Evolutionary conservation across 192 early-diverging fungal species (phyloP).

Genomic region (Spizellomyces sp.): DNA sequence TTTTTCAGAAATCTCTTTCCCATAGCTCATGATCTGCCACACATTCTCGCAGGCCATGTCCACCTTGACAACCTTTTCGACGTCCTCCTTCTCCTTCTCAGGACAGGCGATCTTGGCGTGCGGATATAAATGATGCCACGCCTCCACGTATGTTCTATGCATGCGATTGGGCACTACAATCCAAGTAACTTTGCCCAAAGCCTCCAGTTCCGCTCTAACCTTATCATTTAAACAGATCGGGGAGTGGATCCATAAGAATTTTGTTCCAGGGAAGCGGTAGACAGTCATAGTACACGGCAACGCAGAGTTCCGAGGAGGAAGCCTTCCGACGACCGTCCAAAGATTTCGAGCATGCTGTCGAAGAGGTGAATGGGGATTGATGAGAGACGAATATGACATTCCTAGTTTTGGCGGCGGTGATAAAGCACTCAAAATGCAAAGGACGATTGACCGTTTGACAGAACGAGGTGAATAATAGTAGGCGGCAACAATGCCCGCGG

Average conservation of each 20-base stretch:
- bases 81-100: not conserved
- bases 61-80: not conserved
- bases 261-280: slow-evolving; percentile 3
- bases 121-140: not conserved
- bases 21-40: not conserved
- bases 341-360: not conserved
- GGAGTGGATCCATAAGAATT: not conserved
- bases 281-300: not conserved
- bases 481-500: no score
- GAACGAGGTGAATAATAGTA: not conserved
- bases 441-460: not conserved
- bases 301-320: not conserved
- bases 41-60: not conserved
- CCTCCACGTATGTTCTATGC: not conserved
- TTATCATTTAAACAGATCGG: slow-evolving; percentile 6
- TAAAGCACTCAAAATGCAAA: not conserved
- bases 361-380: not conserved
- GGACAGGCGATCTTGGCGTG: not conserved
- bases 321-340: not conserved
- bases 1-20: not conserved
- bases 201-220: not conserved
- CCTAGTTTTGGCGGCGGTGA: not conserved
- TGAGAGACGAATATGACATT: not conserved
- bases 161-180: not conserved
- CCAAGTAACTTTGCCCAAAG: not conserved